phyloP scores from a whole-genome alignment of 2,329 filamentous ascomycete species.

The Polytolypa hystricis region DNA sequence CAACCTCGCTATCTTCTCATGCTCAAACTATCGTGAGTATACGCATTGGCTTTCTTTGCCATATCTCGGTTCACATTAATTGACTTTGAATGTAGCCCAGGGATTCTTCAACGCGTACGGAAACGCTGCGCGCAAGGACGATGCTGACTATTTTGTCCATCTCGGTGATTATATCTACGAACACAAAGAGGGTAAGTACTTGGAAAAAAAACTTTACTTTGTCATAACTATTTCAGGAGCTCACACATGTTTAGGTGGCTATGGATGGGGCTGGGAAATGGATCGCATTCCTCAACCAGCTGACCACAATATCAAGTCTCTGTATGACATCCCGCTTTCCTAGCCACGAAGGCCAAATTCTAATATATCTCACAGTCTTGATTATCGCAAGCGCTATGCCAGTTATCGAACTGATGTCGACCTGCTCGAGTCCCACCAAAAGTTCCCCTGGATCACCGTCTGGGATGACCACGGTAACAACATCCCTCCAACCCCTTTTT shows the following conservation, averaged over 20 bases:
- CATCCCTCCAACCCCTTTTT: not conserved
- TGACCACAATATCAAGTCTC: constrained; percentile 38
- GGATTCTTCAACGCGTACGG: constrained; percentile 53
- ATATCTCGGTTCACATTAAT: not conserved
- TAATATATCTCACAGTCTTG: constrained; percentile 34
- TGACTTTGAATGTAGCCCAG: constrained; percentile 23
- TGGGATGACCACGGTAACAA: constrained; percentile 50
- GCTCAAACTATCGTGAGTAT: constrained; percentile 54
- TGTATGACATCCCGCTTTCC: constrained; percentile 18
- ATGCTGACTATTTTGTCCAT: constrained; percentile 50
- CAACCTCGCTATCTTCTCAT: constrained; percentile 59
- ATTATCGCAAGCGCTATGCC: constrained; percentile 49
- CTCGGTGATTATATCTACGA: constrained; percentile 56
- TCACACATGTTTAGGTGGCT: constrained; percentile 14
- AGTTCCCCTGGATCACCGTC: constrained; percentile 52
- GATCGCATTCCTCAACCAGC: constrained; percentile 42
- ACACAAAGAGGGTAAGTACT: constrained; percentile 32
- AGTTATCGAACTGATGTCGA: constrained; percentile 53
- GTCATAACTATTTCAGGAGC: constrained; percentile 8
- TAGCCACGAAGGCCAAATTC: not conserved
- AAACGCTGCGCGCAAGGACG: constrained; percentile 48
- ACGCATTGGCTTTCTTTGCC: too few relatives aligned
- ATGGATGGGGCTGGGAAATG: constrained; percentile 43
- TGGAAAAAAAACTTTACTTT: constrained; percentile 8
- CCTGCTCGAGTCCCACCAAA: constrained; percentile 44